These are phyloP conservation scores for Chromera velia DNA, from an alignment of 73 alveolate genomes.

Conservation along the genomic window DNA sequence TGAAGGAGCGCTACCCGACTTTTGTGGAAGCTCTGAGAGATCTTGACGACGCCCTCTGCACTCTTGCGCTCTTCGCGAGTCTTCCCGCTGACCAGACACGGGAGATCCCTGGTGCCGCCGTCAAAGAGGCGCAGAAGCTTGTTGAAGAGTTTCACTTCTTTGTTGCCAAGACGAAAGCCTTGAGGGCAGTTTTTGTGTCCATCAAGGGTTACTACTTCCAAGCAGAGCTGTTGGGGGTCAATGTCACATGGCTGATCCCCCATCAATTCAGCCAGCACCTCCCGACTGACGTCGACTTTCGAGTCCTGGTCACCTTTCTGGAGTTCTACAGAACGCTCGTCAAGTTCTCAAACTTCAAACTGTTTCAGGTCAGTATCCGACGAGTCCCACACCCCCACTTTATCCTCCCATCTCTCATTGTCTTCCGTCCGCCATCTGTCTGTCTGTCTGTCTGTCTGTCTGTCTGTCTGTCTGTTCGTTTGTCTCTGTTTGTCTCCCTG, in stretches of 20 bases:
- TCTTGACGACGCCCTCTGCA: constrained; percentile 94
- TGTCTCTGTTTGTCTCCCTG: no score
- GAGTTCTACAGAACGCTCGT: constrained; percentile 78
- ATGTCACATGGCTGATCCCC: constrained; percentile 87
- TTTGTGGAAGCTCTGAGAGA: constrained; percentile 94
- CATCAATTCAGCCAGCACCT: constrained; percentile 78
- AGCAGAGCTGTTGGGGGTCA: constrained; percentile 80
- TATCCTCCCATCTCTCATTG: no score
- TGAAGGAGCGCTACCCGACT: constrained; percentile 96
- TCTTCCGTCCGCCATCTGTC: no score
- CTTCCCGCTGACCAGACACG: constrained; percentile 84
- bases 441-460: no score
- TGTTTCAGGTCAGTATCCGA: neutral
- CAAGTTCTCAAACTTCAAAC: constrained; percentile 57
- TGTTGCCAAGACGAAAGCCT: constrained; percentile 57
- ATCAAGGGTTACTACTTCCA: constrained; percentile 86
- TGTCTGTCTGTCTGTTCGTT: no score
- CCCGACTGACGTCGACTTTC: constrained; percentile 82
- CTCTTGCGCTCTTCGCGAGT: constrained; percentile 83
- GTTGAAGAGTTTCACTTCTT: constrained; percentile 70
- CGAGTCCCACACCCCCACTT: no score
- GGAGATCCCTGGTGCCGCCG: constrained; percentile 54
- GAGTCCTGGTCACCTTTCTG: constrained; percentile 83
- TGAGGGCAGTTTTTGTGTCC: constrained; percentile 76
- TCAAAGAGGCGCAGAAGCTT: constrained; percentile 51